Evolutionary conservation across 2,329 filamentous ascomycete species (phyloP).

Genomic region (Rhexocercosporidium sp.): DNA sequence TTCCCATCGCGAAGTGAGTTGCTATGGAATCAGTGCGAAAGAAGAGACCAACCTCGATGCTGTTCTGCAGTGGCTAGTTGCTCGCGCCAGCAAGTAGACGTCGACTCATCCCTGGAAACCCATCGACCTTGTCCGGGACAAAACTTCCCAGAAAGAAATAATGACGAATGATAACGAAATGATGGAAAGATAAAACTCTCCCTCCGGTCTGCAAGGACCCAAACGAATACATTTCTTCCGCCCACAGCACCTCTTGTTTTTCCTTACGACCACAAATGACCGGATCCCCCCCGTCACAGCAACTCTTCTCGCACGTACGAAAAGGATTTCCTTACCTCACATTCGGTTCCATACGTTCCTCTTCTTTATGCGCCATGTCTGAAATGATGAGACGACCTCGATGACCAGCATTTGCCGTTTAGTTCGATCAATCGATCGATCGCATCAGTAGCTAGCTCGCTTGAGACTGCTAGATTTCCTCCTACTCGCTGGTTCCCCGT

Average conservation of each 20-base stretch:
- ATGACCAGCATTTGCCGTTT: conserved; percentile 31
- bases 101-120: not conserved
- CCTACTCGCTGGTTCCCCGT: conserved; percentile 23
- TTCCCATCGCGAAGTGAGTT: conserved; percentile 91
- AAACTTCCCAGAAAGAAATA: conserved; percentile 39
- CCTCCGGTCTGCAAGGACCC: conserved; percentile 51
- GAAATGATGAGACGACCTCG: conserved; percentile 39
- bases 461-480: conserved; percentile 29
- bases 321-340: conserved; percentile 33
- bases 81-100: conserved; percentile 65
- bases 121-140: not conserved
- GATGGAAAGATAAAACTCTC: conserved; percentile 53
- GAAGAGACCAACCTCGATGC: conserved; percentile 98
- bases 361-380: conserved; percentile 32
- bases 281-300: not conserved
- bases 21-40: conserved; percentile 98
- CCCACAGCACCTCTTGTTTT: conserved; percentile 36
- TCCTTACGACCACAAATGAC: conserved; percentile 3
- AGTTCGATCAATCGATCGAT: not conserved
- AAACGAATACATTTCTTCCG: conserved; percentile 49
- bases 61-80: conserved; percentile 95
- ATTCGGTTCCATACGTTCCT: conserved; percentile 17
- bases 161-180: conserved; percentile 55
- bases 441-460: conserved; percentile 23
- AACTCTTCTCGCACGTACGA: conserved; percentile 6